Conservation (phyloP, 2,329 filamentous ascomycete species). For the Sordariomycetes sp. region DNA sequence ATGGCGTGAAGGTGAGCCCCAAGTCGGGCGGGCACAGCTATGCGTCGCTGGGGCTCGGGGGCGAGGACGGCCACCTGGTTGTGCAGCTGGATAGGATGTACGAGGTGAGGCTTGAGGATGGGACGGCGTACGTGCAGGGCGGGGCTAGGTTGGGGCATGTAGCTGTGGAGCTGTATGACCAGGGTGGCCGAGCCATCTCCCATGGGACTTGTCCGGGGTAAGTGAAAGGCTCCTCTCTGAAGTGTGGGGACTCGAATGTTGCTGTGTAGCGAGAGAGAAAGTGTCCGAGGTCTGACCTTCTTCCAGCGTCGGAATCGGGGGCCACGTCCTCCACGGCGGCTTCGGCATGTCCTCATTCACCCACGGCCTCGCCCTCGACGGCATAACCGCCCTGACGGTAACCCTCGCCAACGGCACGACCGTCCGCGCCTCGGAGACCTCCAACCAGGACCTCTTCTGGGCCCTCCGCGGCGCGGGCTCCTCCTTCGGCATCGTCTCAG, state of each 20-base stretch:
- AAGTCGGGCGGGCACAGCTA: conserved; percentile 43
- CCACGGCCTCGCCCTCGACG: conserved; percentile 19
- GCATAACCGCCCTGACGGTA: conserved; percentile 26
- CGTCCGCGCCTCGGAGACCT: conserved; percentile 30
- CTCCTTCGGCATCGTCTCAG: conserved; percentile 28
- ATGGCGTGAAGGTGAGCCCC: conserved; percentile 34
- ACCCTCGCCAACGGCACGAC: conserved; percentile 37
- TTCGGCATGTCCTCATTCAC: conserved; percentile 13
- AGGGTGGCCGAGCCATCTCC: conserved; percentile 22
- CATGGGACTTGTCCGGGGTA: conserved; percentile 30
- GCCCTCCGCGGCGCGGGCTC: conserved; percentile 47
- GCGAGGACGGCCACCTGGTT: conserved; percentile 28
- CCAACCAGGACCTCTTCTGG: conserved; percentile 52
- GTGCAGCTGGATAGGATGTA: conserved; percentile 28
- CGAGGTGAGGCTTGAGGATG: conserved; percentile 16
- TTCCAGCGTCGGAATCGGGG: conserved; percentile 29
- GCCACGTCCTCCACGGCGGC: conserved; percentile 33
- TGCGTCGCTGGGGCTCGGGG: conserved; percentile 34
- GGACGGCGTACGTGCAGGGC: conserved; percentile 23
- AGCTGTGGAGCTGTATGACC: conserved; percentile 21
- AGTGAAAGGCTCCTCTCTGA: background rate
- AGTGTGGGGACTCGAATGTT: background rate
- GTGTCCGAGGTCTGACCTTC: background rate
- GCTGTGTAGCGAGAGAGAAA: background rate
- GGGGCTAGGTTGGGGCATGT: conserved; percentile 32